Base-by-base conservation (phyloP, 371 early-diverging fungal species). In the Zychaea mexicana region DNA sequence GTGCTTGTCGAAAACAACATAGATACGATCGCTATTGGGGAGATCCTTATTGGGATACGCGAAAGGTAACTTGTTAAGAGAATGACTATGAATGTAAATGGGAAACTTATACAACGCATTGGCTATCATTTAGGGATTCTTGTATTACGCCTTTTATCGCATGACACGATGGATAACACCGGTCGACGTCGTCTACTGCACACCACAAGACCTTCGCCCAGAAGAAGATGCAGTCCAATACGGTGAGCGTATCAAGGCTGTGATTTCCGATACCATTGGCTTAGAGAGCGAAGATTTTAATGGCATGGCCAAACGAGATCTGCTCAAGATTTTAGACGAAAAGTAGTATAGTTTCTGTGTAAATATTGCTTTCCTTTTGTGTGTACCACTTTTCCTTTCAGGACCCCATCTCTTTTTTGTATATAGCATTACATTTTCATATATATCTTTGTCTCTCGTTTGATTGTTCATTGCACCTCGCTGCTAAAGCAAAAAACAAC, bases 1-100 rank as follows among this genome's bases (percentile, higher is more conserved):
- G 9, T 10, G 19, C 21, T 27, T 17, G 8, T 12, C 13, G 2
- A 54, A 15, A 24, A 2, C 17, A 52, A 19, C 36, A 30, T 59
- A 71, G 78, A 57, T 78, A 79, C 42, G 62, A 70, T 49, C 62
- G 70, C 13, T 56, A 28, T 13, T 76, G 65, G 62, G 79, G 79
- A 26, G 70, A 73, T 52, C 76, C 76, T n/a, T 79, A 79, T 53
- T 79, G 79, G 79, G 79, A 79, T 61, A 79, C 79, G 0, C 72
- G 79, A 12, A 76, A 76, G 49, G 49, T 47, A 47, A 47, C 9
- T 7, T 9, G 15, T 9, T 36, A 36, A 7, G 15, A 36, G 38
- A 36, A 36, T 36, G 38, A 47, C 3, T 3, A 19, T 15, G 8
- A 26, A 47, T 10, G n/a, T 7, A 22, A 26, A 47, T 22, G 24